Conservation (phyloP, 2,329 filamentous ascomycete species). For the Neurospora crassa region DNA sequence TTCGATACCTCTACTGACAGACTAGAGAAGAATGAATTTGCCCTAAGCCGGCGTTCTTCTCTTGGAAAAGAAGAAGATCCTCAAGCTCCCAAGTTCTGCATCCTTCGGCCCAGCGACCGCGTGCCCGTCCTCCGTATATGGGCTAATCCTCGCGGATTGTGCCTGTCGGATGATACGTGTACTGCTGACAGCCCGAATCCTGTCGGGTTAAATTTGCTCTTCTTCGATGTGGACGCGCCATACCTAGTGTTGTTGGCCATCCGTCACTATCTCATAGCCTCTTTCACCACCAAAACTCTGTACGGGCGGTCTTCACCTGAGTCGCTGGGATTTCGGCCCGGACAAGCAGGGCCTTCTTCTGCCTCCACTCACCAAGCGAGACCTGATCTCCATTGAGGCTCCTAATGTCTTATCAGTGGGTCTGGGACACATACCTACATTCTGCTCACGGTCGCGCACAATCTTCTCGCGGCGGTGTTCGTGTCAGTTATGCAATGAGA, state of each 20-base stretch:
- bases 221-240: background rate
- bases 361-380: background rate
- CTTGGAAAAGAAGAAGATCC: background rate
- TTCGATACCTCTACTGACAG: no score
- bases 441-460: constrained; percentile 7
- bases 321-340: background rate
- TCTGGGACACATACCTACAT: constrained; percentile 12
- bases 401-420: constrained; percentile 5
- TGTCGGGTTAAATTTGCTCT: background rate
- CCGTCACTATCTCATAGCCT: background rate
- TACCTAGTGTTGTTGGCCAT: background rate
- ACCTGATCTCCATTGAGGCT: background rate
- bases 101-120: background rate
- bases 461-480: constrained; percentile 10
- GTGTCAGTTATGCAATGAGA: constrained; percentile 15
- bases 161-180: background rate
- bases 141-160: background rate
- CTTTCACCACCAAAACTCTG: background rate
- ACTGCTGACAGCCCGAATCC: background rate
- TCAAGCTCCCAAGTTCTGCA: background rate
- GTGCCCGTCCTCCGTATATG: background rate
- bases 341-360: background rate
- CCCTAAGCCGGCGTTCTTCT: no score
- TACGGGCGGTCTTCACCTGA: background rate
- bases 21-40: no score